Percentiles rank a stretch among this genome's conserved stretches.
Evolutionary conservation across 139 green algal genomes (phyloP).

Genomic region (Coelastrella sp.): DNA sequence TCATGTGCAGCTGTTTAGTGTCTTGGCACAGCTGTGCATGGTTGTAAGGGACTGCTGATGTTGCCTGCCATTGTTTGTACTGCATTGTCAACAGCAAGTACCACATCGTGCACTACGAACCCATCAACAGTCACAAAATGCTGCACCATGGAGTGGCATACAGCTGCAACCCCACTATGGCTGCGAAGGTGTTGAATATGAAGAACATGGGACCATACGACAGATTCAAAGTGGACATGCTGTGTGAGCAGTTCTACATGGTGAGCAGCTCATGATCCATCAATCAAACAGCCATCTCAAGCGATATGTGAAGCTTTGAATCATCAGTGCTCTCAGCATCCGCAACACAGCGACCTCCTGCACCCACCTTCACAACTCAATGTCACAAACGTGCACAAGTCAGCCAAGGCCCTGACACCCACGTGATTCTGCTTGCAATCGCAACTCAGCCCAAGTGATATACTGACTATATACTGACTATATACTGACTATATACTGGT

Average conservation of each 20-base stretch:
- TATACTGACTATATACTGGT: neutral
- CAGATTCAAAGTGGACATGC: slow-evolving; percentile 20
- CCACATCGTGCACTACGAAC: slow-evolving; percentile 36
- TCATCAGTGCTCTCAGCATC: too few relatives aligned
- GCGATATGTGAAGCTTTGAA: too few relatives aligned
- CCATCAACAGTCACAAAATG: neutral
- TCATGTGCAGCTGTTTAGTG: too few relatives aligned
- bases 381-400: too few relatives aligned
- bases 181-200: neutral
- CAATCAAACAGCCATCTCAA: too few relatives aligned
- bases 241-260: slow-evolving; percentile 45
- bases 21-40: too few relatives aligned
- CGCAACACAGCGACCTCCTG: too few relatives aligned
- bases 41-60: too few relatives aligned
- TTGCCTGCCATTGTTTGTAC: too few relatives aligned
- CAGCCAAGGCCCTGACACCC: too few relatives aligned
- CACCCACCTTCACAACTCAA: too few relatives aligned
- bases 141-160: slow-evolving; percentile 41
- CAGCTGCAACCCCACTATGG: neutral
- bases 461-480: neutral
- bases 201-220: neutral
- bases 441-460: neutral
- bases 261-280: neutral
- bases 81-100: slow-evolving; percentile 34
- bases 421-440: too few relatives aligned